Percentiles rank a stretch among this genome's conserved stretches.
phyloP scores from a whole-genome alignment of 257 asterid genomes.

The Forsythia suspensa region DNA sequence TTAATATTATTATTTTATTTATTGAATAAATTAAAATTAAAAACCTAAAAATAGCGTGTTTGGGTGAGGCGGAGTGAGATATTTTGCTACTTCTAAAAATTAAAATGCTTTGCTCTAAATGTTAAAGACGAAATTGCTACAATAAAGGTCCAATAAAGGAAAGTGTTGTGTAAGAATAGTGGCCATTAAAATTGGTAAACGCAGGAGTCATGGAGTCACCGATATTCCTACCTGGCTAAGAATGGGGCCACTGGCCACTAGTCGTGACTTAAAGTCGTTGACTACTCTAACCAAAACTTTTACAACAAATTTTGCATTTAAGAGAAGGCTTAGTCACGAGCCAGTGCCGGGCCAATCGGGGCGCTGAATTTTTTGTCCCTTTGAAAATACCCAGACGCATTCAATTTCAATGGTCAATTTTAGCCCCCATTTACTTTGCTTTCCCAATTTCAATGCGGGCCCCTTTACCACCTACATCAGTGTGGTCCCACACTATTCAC shows the following conservation, averaged over 20 bases:
- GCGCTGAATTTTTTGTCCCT: conserved; percentile 30
- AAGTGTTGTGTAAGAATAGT: not conserved
- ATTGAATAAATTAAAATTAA: no score
- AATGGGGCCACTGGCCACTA: not conserved
- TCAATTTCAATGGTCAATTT: conserved; percentile 36
- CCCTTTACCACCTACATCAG: conserved; percentile 7
- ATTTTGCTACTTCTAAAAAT: no score
- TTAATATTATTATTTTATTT: no score
- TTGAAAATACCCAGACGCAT: conserved; percentile 25
- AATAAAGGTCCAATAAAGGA: not conserved
- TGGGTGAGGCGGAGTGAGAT: no score
- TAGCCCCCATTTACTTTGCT: not conserved
- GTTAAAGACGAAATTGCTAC: no score
- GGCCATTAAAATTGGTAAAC: not conserved
- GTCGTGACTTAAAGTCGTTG: not conserved
- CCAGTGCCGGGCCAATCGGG: conserved; percentile 36
- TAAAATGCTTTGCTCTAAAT: no score
- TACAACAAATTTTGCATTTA: not conserved
- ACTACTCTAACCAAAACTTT: not conserved
- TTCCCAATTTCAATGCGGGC: conserved; percentile 19
- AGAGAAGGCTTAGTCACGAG: conserved; percentile 3
- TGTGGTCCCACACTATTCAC: conserved; percentile 20
- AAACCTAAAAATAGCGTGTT: no score
- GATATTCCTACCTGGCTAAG: not conserved
- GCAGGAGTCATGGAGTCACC: not conserved